These are phyloP conservation scores for Erythrophleum fordii DNA, from an alignment of 306 rosid genomes.

Conservation along the genomic window DNA sequence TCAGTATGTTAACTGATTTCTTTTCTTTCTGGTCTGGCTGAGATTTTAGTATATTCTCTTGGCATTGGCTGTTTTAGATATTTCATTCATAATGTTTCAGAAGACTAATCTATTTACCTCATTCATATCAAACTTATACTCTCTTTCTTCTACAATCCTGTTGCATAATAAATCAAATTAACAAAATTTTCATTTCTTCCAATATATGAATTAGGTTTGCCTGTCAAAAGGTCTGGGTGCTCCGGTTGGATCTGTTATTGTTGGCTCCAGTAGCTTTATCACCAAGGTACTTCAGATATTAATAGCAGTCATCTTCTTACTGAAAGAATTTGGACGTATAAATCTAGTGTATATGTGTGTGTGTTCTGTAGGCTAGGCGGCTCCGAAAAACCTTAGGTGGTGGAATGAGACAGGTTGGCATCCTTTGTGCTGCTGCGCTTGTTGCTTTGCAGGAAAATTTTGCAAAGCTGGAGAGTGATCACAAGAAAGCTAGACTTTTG, in stretches of 20 bases:
- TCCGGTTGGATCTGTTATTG: conserved; percentile 90
- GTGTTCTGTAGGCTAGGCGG: conserved; percentile 66
- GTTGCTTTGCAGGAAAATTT: conserved; percentile 78
- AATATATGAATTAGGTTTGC: conserved; percentile 67
- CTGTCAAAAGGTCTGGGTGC: conserved; percentile 94
- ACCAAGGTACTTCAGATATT: conserved; percentile 59
- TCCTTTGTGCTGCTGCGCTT: conserved; percentile 88
- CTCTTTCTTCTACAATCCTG: neutral
- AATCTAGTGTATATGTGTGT: conserved; percentile 9
- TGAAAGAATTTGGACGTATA: neutral
- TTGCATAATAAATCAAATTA: neutral
- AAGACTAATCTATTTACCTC: neutral
- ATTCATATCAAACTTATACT: conserved; percentile 16
- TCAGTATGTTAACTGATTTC: conserved; percentile 51
- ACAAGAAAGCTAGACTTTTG: conserved; percentile 70
- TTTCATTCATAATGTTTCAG: neutral
- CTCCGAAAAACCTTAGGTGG: conserved; percentile 93
- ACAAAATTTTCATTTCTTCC: conserved; percentile 5
- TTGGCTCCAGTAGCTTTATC: conserved; percentile 80
- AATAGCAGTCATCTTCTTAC: neutral
- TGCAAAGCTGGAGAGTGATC: conserved; percentile 74
- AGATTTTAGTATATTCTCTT: neutral
- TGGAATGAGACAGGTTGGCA: conserved; percentile 92
- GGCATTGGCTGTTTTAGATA: conserved; percentile 37
- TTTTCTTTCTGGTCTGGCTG: conserved; percentile 49